Base-by-base conservation (phyloP, 176 grass and related monocot genomes). In the Eremochloa ophiuroides region DNA sequence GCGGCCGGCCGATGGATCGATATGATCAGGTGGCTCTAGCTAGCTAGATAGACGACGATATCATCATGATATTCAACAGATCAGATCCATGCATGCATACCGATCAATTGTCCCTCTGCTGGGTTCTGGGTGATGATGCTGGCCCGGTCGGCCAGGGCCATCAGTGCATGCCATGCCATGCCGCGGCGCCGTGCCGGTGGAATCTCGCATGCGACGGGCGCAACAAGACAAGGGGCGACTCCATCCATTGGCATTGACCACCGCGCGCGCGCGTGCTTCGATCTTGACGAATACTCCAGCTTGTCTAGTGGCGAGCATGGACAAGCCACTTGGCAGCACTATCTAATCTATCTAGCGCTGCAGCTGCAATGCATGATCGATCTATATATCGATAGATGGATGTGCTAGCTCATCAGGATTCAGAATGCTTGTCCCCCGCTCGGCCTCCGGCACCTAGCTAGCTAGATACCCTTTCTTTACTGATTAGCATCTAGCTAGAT, bases 271-370 rank as follows among this genome's bases (percentile, higher is more conserved):
- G n/a, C n/a, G n/a, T n/a, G n/a, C n/a, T n/a, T n/a, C n/a, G n/a
- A n/a, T n/a, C n/a, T n/a, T n/a, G n/a, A n/a, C n/a, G n/a, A n/a
- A n/a, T n/a, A n/a, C n/a, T n/a, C n/a, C n/a, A n/a, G n/a, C n/a
- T n/a, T n/a, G n/a, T n/a, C n/a, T n/a, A n/a, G 87, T 89, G 87
- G 78, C 78, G 10, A 85, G 87, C 83, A 85, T 89, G 87, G 87
- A 89, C 87, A 89, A 82, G 82, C 83, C 83, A 85, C 78, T 82
- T 89, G 87, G 87, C 83, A 85, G 87, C 76, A 35, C 70, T n/a
- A 62, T 23, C 56, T 16, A n/a, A n/a, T n/a, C n/a, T n/a, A n/a
- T n/a, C n/a, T n/a, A 67, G 62, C 62, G 13, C 60, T 10, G 14
- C 28, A 50, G 46, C 43, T 46, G n/a, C n/a, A n/a, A n/a, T 2